These are phyloP conservation scores for Metschnikowia santaceciliae DNA, from an alignment of 805 yeast genomes.

Conservation along the genomic window DNA sequence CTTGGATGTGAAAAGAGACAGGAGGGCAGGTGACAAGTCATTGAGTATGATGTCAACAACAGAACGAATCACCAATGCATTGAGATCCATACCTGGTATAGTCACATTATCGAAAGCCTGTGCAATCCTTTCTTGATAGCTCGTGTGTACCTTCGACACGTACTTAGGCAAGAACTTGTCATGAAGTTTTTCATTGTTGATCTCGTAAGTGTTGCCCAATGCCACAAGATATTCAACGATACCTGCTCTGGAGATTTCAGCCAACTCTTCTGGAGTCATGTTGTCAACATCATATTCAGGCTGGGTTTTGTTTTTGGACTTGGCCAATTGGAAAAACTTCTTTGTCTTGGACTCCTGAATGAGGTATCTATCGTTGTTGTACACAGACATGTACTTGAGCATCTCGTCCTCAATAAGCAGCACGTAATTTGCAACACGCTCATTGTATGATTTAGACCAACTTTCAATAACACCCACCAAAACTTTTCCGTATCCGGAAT, in stretches of 20 bases:
- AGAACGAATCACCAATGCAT: slow-evolving; percentile 66
- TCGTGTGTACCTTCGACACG: slow-evolving; percentile 51
- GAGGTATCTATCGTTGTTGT: slow-evolving; percentile 35
- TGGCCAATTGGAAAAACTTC: slow-evolving; percentile 28
- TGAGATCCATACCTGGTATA: slow-evolving; percentile 70
- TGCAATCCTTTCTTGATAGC: slow-evolving; percentile 32
- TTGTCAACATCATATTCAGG: slow-evolving; percentile 31
- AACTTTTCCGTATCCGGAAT: slow-evolving; percentile 75
- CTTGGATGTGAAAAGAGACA: slow-evolving; percentile 56
- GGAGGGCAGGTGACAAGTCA: slow-evolving; percentile 62
- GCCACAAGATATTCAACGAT: slow-evolving; percentile 78
- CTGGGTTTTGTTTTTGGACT: slow-evolving; percentile 11
- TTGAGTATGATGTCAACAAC: slow-evolving; percentile 67
- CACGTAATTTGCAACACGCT: slow-evolving; percentile 64
- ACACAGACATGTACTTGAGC: slow-evolving; percentile 39
- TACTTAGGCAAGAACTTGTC: slow-evolving; percentile 65
- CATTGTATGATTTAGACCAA: slow-evolving; percentile 56
- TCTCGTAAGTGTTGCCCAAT: slow-evolving; percentile 81
- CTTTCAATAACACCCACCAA: slow-evolving; percentile 73
- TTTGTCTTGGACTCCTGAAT: slow-evolving; percentile 43
- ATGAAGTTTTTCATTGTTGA: slow-evolving; percentile 60
- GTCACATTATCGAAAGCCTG: slow-evolving; percentile 42
- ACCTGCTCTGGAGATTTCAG: slow-evolving; percentile 53
- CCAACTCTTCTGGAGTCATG: slow-evolving; percentile 37
- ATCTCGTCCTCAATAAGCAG: slow-evolving; percentile 45